Conservation (phyloP, 2,329 filamentous ascomycete species). For the Emericellopsis cladophorae region DNA sequence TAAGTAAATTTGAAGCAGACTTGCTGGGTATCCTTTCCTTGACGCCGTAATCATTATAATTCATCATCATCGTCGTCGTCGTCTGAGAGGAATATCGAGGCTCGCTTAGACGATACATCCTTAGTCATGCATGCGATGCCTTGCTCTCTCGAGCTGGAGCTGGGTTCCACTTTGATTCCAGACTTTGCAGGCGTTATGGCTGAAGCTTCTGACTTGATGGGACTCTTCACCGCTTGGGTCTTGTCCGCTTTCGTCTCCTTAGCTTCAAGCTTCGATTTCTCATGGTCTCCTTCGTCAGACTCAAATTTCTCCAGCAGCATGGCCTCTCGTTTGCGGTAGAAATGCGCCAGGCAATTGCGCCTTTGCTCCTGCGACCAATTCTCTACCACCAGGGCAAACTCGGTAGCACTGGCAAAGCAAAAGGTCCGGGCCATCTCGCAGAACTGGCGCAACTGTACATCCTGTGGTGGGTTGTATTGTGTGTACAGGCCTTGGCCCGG, state of each 20-base stretch:
- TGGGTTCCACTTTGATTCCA: neutral
- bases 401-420: slow-evolving; percentile 61
- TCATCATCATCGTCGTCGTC: slow-evolving; percentile 13
- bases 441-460: slow-evolving; percentile 71
- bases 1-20: neutral
- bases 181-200: neutral
- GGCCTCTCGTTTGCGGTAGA: slow-evolving; percentile 59
- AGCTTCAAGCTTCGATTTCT: slow-evolving; percentile 3
- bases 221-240: neutral
- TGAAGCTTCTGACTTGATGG: neutral
- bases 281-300: neutral
- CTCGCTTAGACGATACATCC: slow-evolving; percentile 1
- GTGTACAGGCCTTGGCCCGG: slow-evolving; percentile 17
- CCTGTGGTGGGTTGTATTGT: slow-evolving; percentile 58
- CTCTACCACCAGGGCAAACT: slow-evolving; percentile 86
- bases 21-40: no score
- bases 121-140: no score
- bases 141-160: slow-evolving; percentile 1
- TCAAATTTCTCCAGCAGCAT: slow-evolving; percentile 18
- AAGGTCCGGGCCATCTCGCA: slow-evolving; percentile 77
- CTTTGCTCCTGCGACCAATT: slow-evolving; percentile 78
- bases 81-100: slow-evolving; percentile 12
- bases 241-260: neutral
- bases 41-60: slow-evolving; percentile 4
- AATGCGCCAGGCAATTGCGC: slow-evolving; percentile 63